phyloP scores from a whole-genome alignment of 495 filamentous ascomycete species.

The Tuber borchii region DNA sequence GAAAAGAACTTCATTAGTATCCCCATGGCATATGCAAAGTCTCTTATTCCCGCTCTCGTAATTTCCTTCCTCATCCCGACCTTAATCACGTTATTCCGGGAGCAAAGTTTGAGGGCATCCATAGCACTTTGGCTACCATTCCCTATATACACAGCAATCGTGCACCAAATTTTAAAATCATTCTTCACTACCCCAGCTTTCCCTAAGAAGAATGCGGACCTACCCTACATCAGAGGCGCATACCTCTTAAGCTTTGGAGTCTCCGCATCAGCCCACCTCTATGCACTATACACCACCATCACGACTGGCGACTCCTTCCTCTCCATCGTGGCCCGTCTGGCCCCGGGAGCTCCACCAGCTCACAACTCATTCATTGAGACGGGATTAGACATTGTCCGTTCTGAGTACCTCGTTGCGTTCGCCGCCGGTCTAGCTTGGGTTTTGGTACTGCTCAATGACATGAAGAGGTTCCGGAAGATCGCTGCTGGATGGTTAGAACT shows the following conservation, averaged over 20 bases:
- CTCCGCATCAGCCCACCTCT: conserved; percentile 18
- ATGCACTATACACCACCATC: conserved; percentile 18
- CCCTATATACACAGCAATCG: conserved; percentile 38
- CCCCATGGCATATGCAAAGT: conserved; percentile 32
- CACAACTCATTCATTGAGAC: conserved; percentile 4
- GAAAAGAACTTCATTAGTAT: conserved; percentile 40
- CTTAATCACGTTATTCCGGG: conserved; percentile 35
- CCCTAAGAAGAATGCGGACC: conserved; percentile 11
- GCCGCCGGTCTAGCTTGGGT: conserved; percentile 15
- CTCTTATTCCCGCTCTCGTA: conserved; percentile 43
- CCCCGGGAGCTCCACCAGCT: conserved; percentile 1
- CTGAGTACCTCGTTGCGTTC: conserved; percentile 12
- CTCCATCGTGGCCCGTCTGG: neutral
- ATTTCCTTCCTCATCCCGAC: conserved; percentile 43
- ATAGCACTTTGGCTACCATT: conserved; percentile 23
- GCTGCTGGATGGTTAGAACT: conserved; percentile 6
- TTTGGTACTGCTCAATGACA: conserved; percentile 15
- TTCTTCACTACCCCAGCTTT: conserved; percentile 17
- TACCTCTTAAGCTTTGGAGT: conserved; percentile 27
- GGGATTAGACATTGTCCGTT: neutral
- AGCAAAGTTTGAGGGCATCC: neutral
- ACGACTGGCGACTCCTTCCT: conserved; percentile 3
- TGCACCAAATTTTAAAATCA: conserved; percentile 37
- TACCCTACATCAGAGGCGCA: conserved; percentile 19
- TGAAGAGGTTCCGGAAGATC: conserved; percentile 12